Evolutionary conservation across 1,139 yeast genomes (phyloP), one percentile per base, ranked within the genome.

Genomic region (Sugiyamaella novakii): DNA sequence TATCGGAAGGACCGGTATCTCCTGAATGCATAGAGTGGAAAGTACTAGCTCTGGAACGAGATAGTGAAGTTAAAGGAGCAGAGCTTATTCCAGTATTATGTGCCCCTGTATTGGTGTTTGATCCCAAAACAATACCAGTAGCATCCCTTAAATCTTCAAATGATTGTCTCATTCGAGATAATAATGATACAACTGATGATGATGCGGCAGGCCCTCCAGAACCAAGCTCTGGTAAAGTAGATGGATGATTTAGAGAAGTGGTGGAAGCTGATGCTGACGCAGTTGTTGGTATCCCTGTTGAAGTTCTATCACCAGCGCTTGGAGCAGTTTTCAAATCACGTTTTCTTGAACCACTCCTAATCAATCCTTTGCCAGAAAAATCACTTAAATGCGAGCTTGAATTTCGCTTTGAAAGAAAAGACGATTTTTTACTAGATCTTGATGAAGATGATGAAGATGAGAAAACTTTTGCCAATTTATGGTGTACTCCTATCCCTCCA

Each of bases 91-190:
- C 43, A 1, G 40, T 11, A 24, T 36, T 36, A 14, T 36, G 40
- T 14, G 3, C 12, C 10, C 35, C 35, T 6, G 22, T 35, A 15
- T 22, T 21, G 29, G 5, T 21, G 17, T 15, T 25, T 15, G 29
- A 12, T 15, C 31, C 22, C 25, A 38, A 15, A n/a, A 31, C 35
- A 8, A 31, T 27, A 8, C 42, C 42, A 15, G 43, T 39, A 19
- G 25, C 43, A 21, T 50, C 53, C 12, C 51, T 29, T 3, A 52
- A 37, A 24, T 53, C 55, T 5, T 53, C 55, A 46, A 53, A 53
- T 2, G 55, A 53, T 28, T 46, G 50, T 10, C 55, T 38, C 5
- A 53, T 34, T 44, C 51, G 53, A 2, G 57, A 53, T 6, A 51
- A 39, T 12, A 48, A 44, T 5, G 54, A 41, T 10, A 45, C 51